Percentiles rank a stretch among this genome's conserved stretches.
Evolutionary conservation across 75 land plant genomes (phyloP).

Genomic region (Adiantum capillusveneris): DNA sequence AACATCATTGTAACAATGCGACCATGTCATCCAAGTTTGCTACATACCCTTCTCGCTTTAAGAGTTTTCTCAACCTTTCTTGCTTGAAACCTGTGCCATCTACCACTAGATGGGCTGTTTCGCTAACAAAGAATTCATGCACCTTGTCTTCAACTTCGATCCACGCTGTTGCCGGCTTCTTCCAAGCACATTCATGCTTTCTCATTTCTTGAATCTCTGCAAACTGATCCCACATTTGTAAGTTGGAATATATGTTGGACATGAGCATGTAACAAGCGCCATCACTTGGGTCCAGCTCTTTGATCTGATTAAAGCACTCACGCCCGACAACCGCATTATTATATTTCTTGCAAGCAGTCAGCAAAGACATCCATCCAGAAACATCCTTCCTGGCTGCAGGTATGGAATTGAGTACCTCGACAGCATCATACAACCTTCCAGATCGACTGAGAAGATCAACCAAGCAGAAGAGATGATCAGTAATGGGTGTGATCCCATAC

Average conservation of each 20-base stretch:
- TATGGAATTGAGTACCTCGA: slow-evolving; percentile 29
- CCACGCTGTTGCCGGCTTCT: slow-evolving; percentile 26
- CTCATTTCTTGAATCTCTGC: slow-evolving; percentile 19
- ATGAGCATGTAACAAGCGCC: slow-evolving; percentile 36
- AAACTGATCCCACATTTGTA: slow-evolving; percentile 21
- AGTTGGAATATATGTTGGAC: slow-evolving; percentile 8
- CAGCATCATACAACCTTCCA: slow-evolving; percentile 51
- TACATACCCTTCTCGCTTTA: slow-evolving; percentile 5
- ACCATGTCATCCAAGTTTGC: slow-evolving; percentile 16
- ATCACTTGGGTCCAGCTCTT: slow-evolving; percentile 40
- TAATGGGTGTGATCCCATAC: slow-evolving; percentile 27
- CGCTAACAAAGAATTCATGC: slow-evolving; percentile 43
- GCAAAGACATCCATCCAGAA: slow-evolving; percentile 40
- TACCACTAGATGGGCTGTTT: slow-evolving; percentile 19
- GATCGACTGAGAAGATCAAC: slow-evolving; percentile 61
- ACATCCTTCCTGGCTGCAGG: slow-evolving; percentile 5
- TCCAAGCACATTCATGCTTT: slow-evolving; percentile 31
- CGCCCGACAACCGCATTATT: slow-evolving; percentile 24
- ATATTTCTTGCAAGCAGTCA: slow-evolving; percentile 26
- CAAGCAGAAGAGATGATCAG: slow-evolving; percentile 67
- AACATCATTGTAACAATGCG: no score
- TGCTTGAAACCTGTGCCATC: slow-evolving; percentile 27
- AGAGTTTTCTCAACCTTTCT: slow-evolving; percentile 8
- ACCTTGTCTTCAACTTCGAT: slow-evolving; percentile 39
- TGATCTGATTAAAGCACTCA: slow-evolving; percentile 7